Base-by-base conservation (phyloP, 495 filamentous ascomycete genomes). In the Hypoxylon crocopeplum region DNA sequence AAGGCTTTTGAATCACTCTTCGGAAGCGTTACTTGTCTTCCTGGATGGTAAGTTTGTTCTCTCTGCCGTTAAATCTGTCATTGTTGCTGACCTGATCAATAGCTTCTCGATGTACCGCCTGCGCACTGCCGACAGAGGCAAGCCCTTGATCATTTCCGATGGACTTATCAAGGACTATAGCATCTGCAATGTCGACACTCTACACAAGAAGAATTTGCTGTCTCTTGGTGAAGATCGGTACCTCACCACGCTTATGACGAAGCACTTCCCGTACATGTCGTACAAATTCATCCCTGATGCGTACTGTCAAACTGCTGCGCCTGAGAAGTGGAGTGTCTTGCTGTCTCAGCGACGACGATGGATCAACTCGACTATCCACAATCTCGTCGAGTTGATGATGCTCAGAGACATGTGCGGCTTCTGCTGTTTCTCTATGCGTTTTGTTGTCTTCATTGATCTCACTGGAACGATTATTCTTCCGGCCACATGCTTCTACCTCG, bases 71-170 rank as follows among this genome's bases (percentile, higher is more conserved):
- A 34, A 20, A 1, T 24, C 7, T 8, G 12, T 11, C 37, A 17
- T 30, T n/a, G 37, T 58, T 10, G 48, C 74, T 79, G 66, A 82
- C 68, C 29, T 46, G 21, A 0, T 25, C 24, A 27, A 37, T 38
- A 98, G 94, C 86, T 98, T 98, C 82, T 88, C 87, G 79, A 97
- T 98, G 94, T 98, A 98, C 69, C 93, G 94, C 57, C 81, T 98
- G 12, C 85, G 94, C 30, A 96, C 94, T 8, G 91, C 89, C 16
- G 94, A 98, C 69, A 89, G 88, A 62, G 95, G 95, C 42, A 89
- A 88, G 33, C 94, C 94, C 21, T 78, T 98, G 34, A 94, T 98
- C 67, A 92, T 98, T 56, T 87, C 91, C 1, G 91, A 94, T 70
- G 86, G 86, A 49, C 74, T 98, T 41, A 87, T 98, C 68, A 75